These are phyloP conservation scores for Arctium minus DNA, from an alignment of 129 eudicot genomes.

Conservation along the genomic window DNA sequence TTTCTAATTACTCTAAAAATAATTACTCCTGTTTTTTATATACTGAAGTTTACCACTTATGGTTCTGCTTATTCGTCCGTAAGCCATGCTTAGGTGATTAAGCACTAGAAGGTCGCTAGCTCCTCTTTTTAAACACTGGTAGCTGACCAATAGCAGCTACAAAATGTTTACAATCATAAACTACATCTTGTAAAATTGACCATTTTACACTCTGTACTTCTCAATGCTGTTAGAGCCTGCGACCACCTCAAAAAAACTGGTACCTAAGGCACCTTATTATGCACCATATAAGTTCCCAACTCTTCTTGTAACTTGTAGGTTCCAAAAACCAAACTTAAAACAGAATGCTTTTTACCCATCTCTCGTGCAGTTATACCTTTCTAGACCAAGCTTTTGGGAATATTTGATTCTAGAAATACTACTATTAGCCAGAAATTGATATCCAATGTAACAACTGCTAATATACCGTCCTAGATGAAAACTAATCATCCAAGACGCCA, in stretches of 20 bases:
- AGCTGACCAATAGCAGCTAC: not conserved
- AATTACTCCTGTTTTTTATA: not conserved
- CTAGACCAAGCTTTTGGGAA: not conserved
- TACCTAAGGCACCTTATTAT: not conserved
- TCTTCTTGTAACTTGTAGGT: not conserved
- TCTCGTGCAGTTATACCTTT: slow-evolving; percentile 1
- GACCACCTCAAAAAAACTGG: not conserved
- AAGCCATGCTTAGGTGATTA: not conserved
- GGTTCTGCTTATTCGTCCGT: not conserved
- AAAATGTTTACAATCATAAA: not conserved
- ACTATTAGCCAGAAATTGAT: not conserved
- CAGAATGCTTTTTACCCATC: not conserved
- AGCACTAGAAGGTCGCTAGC: not conserved
- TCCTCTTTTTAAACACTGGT: not conserved
- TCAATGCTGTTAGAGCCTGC: not conserved
- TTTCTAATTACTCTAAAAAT: not conserved
- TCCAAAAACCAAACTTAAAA: slow-evolving; percentile 1
- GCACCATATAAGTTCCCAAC: not conserved
- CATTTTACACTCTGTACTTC: not conserved
- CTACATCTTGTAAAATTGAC: not conserved
- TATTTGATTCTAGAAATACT: not conserved
- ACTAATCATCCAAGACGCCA: not conserved
- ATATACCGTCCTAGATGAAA: not conserved
- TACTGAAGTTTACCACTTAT: not conserved
- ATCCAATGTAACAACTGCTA: not conserved